phyloP scores from a whole-genome alignment of 2,329 filamentous ascomycete genomes.

The Phaeophleospora eucalypticola region DNA sequence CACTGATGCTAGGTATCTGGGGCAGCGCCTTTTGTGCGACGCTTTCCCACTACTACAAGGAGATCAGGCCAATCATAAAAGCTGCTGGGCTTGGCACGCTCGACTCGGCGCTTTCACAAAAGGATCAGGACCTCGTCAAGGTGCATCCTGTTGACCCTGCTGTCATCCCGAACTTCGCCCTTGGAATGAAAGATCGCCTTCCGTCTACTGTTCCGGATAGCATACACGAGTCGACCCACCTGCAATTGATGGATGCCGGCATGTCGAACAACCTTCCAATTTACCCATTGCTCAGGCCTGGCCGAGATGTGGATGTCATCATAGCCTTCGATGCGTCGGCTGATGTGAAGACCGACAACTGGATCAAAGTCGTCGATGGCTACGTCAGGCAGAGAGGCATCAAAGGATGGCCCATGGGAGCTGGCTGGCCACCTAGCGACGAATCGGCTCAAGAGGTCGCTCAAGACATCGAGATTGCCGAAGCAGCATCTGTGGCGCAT shows the following conservation, averaged over 20 bases:
- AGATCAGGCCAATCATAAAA: conserved; percentile 77
- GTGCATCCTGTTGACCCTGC: conserved; percentile 94
- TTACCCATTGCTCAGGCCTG: conserved; percentile 85
- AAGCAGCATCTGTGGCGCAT: conserved; percentile 28
- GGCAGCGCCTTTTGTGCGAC: conserved; percentile 96
- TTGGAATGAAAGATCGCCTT: conserved; percentile 72
- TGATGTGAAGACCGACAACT: conserved; percentile 90
- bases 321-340: conserved; percentile 93
- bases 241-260: conserved; percentile 79
- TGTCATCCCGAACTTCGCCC: conserved; percentile 81
- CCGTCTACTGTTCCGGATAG: conserved; percentile 73
- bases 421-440: conserved; percentile 77
- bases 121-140: conserved; percentile 79
- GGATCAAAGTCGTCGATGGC: conserved; percentile 89
- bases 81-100: conserved; percentile 69
- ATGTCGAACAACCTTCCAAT: conserved; percentile 99
- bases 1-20: conserved; percentile 88
- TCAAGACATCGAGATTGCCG: conserved; percentile 58
- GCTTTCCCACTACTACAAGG: conserved; percentile 90
- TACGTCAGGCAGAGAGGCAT: conserved; percentile 87
- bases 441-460: conserved; percentile 56
- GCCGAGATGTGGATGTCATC: conserved; percentile 81
- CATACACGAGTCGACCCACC: conserved; percentile 64
- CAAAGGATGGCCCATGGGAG: conserved; percentile 89
- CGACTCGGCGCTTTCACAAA: conserved; percentile 76